Percentiles rank a stretch among this genome's conserved stretches.
phyloP scores from a whole-genome alignment of 2,329 filamentous ascomycete genomes.

The Penicillium rolfsii region DNA sequence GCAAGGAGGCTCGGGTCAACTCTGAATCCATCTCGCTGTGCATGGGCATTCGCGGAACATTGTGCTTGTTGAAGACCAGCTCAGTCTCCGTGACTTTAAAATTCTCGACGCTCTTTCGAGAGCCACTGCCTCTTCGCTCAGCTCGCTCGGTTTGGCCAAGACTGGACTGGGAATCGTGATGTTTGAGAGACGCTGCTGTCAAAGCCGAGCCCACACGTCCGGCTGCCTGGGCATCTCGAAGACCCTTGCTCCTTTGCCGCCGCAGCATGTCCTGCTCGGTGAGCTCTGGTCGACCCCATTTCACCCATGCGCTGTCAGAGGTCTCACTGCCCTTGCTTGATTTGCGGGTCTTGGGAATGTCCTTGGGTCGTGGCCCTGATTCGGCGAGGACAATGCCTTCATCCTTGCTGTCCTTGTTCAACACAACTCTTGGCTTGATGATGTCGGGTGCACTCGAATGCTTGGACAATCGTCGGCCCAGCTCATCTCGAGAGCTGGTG shows the following conservation, averaged over 20 bases:
- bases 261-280: conserved; percentile 57
- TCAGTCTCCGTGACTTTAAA: conserved; percentile 56
- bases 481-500: conserved; percentile 60
- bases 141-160: conserved; percentile 49
- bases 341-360: conserved; percentile 54
- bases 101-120: conserved; percentile 45
- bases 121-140: conserved; percentile 43
- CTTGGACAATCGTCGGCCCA: conserved; percentile 60
- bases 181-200: conserved; percentile 64
- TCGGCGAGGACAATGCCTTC: conserved; percentile 61
- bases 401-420: conserved; percentile 62
- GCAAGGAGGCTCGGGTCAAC: conserved; percentile 81
- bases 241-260: conserved; percentile 58
- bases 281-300: conserved; percentile 52
- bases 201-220: conserved; percentile 60
- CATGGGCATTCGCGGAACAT: conserved; percentile 81
- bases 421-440: conserved; percentile 63
- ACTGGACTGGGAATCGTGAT: conserved; percentile 67
- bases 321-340: conserved; percentile 56
- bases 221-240: conserved; percentile 60
- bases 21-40: conserved; percentile 87
- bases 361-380: conserved; percentile 54
- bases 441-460: conserved; percentile 65
- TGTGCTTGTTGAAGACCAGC: conserved; percentile 56
- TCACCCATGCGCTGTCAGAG: conserved; percentile 51